Evolutionary conservation across 805 yeast genomes (phyloP).

Genomic region (Candida boidinii): DNA sequence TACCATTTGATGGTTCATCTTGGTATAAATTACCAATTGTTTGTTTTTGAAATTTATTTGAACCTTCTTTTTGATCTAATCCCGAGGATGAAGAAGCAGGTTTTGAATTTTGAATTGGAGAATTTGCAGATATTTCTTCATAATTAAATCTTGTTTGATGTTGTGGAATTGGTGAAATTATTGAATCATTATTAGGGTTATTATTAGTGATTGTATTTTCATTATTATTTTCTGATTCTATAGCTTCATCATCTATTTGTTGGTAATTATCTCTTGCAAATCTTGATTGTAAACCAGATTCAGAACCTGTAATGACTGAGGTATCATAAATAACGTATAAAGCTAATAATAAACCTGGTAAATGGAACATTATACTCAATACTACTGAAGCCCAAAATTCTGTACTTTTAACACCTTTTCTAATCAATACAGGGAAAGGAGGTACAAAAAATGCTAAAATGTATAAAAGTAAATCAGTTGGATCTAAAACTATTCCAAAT

Average conservation of each 20-base stretch:
- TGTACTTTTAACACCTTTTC: slow-evolving; percentile 51
- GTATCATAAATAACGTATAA: slow-evolving; percentile 33
- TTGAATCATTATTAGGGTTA: not conserved
- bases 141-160: no score
- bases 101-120: slow-evolving; percentile 2
- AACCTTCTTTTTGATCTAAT: not conserved
- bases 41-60: not conserved
- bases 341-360: slow-evolving; percentile 44
- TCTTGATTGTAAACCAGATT: slow-evolving; percentile 10
- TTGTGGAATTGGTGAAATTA: slow-evolving; percentile 5
- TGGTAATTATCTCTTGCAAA: not conserved
- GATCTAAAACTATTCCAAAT: slow-evolving; percentile 11
- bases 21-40: slow-evolving; percentile 3
- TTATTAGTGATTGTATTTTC: not conserved
- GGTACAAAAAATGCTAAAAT: slow-evolving; percentile 59
- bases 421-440: slow-evolving; percentile 62
- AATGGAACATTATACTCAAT: slow-evolving; percentile 37
- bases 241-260: slow-evolving; percentile 1
- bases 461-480: slow-evolving; percentile 48
- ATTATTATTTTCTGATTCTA: not conserved
- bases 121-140: slow-evolving; percentile 1
- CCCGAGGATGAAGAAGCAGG: slow-evolving; percentile 4
- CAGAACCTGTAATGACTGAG: slow-evolving; percentile 17
- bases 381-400: slow-evolving; percentile 38
- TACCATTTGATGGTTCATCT: slow-evolving; percentile 4